These are phyloP conservation scores for Bipolaris zeicola DNA, from an alignment of 2,329 filamentous ascomycete species.

Conservation along the genomic window DNA sequence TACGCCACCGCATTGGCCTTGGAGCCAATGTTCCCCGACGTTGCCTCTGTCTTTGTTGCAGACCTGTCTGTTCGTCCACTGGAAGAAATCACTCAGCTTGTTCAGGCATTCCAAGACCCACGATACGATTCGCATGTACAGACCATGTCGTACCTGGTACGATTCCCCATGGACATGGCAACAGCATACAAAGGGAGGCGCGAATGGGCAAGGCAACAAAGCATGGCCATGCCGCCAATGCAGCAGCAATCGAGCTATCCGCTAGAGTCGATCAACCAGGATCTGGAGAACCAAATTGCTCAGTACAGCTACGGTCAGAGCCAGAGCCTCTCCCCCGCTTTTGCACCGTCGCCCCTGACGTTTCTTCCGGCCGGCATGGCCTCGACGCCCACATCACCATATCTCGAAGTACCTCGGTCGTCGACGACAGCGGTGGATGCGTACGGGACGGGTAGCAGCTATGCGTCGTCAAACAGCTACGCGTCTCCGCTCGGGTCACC, in stretches of 20 bases:
- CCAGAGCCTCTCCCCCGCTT: slow-evolving; percentile 56
- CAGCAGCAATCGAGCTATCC: slow-evolving; percentile 47
- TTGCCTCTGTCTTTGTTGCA: slow-evolving; percentile 79
- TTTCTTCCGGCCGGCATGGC: slow-evolving; percentile 46
- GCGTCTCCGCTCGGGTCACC: slow-evolving; percentile 48
- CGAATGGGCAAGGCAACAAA: slow-evolving; percentile 49
- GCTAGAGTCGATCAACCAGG: slow-evolving; percentile 48
- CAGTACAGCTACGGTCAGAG: slow-evolving; percentile 50
- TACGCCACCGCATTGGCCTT: slow-evolving; percentile 87
- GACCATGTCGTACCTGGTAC: slow-evolving; percentile 54
- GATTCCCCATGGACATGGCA: slow-evolving; percentile 53
- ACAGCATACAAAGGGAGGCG: slow-evolving; percentile 50
- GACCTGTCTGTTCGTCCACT: slow-evolving; percentile 76
- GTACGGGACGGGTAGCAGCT: slow-evolving; percentile 36
- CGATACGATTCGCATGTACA: slow-evolving; percentile 50
- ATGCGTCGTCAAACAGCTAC: slow-evolving; percentile 41
- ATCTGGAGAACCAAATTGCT: slow-evolving; percentile 49
- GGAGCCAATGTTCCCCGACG: slow-evolving; percentile 89
- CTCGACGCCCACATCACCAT: slow-evolving; percentile 48
- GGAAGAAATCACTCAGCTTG: slow-evolving; percentile 80
- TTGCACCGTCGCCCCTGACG: slow-evolving; percentile 54
- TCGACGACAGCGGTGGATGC: slow-evolving; percentile 36
- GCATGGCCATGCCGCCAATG: slow-evolving; percentile 38
- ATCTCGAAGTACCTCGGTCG: slow-evolving; percentile 54
- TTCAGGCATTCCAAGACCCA: slow-evolving; percentile 58